Evolutionary conservation across 345 rosid genomes (phyloP).

Genomic region (Eucalyptus leucophloia): DNA sequence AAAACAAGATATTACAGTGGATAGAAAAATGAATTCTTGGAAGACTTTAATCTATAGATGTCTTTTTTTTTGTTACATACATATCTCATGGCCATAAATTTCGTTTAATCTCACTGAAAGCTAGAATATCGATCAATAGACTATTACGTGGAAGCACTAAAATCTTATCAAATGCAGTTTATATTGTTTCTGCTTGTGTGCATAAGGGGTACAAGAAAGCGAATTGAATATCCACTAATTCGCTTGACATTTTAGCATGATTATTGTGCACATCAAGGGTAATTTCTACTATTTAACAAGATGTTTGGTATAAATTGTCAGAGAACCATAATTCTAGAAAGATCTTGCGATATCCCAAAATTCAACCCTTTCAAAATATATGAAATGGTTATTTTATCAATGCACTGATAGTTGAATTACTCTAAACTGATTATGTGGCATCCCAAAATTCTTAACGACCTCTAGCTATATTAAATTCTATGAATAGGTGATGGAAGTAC

Average conservation of each 20-base stretch:
- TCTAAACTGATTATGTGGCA: fast-evolving
- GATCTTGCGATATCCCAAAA: too few relatives aligned
- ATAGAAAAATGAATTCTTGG: not conserved
- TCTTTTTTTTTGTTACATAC: not conserved
- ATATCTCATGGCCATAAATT: not conserved
- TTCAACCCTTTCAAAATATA: fast-evolving
- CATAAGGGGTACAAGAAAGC: not conserved
- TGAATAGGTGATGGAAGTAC: too few relatives aligned
- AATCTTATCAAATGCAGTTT: not conserved
- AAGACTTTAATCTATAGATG: not conserved
- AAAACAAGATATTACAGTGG: not conserved
- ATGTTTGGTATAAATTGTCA: not conserved
- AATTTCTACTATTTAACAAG: not conserved
- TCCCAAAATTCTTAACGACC: too few relatives aligned
- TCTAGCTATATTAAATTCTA: too few relatives aligned
- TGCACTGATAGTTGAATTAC: too few relatives aligned
- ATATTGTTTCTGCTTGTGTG: not conserved
- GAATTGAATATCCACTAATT: not conserved
- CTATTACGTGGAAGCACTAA: not conserved
- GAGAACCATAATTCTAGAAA: not conserved
- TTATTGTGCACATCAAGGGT: not conserved
- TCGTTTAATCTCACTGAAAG: not conserved
- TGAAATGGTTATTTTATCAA: too few relatives aligned
- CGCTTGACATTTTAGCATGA: not conserved
- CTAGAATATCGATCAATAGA: not conserved